A percentile compares a stretch with the other conserved stretches of the same genome.
Evolutionary conservation across 164 flowering plant genomes (phyloP).

Genomic region (Liquidambar formosana): DNA sequence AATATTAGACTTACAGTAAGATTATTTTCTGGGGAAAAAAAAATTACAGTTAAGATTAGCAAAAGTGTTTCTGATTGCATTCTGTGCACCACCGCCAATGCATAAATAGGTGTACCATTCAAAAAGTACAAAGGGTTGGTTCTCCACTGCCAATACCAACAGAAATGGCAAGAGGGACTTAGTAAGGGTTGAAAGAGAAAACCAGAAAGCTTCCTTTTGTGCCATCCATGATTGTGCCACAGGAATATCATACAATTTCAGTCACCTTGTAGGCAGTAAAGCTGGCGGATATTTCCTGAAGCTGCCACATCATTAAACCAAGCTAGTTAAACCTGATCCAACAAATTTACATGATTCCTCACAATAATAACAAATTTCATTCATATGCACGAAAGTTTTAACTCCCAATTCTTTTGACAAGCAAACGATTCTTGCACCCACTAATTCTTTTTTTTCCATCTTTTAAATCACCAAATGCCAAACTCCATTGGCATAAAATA

Average conservation of each 20-base stretch:
- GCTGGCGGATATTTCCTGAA: constrained; percentile 93
- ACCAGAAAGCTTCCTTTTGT: constrained; percentile 22
- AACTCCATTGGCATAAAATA: too few relatives aligned
- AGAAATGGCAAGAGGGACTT: neutral
- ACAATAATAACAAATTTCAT: too few relatives aligned
- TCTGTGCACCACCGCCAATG: constrained; percentile 22
- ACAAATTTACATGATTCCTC: neutral
- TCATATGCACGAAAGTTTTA: too few relatives aligned
- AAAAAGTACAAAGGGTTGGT: neutral
- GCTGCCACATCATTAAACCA: constrained; percentile 45
- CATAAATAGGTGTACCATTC: constrained; percentile 10
- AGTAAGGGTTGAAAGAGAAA: constrained; percentile 5
- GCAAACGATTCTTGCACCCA: too few relatives aligned
- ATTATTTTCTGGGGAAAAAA: neutral
- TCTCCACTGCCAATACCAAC: constrained; percentile 10
- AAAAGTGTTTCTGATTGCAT: constrained; percentile 5
- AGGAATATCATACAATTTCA: constrained; percentile 19
- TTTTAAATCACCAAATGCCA: too few relatives aligned
- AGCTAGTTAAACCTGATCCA: constrained; percentile 1
- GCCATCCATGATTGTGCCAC: constrained; percentile 12
- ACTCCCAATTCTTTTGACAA: too few relatives aligned
- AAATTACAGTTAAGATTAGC: constrained; percentile 25
- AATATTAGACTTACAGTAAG: constrained; percentile 7
- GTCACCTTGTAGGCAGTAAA: constrained; percentile 87
- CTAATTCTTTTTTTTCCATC: too few relatives aligned